phyloP scores from a whole-genome alignment of 768 basidiomycete species.

The Royoungia palumana region DNA sequence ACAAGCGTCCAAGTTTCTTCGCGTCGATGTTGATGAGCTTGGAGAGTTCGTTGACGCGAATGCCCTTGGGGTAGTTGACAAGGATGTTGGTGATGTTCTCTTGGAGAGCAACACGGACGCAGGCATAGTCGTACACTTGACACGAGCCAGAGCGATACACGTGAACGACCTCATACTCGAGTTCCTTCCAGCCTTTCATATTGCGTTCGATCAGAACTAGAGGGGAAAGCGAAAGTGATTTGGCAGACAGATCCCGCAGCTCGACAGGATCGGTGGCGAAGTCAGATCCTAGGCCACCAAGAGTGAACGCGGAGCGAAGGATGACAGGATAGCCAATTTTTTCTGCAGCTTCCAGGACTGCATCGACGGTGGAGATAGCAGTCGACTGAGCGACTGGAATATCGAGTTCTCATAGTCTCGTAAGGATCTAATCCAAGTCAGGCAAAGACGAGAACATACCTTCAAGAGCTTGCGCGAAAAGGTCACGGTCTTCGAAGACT shows the following conservation, averaged over 20 bases:
- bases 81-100: too few relatives aligned
- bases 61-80: too few relatives aligned
- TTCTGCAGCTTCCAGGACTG: conserved; percentile 87
- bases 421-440: conserved; percentile 1
- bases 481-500: conserved; percentile 93
- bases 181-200: conserved; percentile 99
- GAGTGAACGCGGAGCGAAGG: conserved; percentile 92
- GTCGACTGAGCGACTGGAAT: conserved; percentile 83
- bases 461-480: conserved; percentile 94
- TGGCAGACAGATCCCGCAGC: conserved; percentile 90
- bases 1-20: too few relatives aligned
- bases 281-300: conserved; percentile 97
- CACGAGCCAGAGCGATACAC: too few relatives aligned
- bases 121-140: too few relatives aligned
- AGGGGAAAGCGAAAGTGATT: conserved; percentile 84
- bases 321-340: conserved; percentile 97
- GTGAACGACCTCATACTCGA: conserved; percentile 98
- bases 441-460: conserved; percentile 45
- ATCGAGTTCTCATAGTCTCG: not conserved
- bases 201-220: conserved; percentile 97
- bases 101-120: too few relatives aligned
- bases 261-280: conserved; percentile 96
- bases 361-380: conserved; percentile 94
- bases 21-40: too few relatives aligned
- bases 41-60: too few relatives aligned